phyloP scores from a whole-genome alignment of 257 asterid species.

The Plantago major region DNA sequence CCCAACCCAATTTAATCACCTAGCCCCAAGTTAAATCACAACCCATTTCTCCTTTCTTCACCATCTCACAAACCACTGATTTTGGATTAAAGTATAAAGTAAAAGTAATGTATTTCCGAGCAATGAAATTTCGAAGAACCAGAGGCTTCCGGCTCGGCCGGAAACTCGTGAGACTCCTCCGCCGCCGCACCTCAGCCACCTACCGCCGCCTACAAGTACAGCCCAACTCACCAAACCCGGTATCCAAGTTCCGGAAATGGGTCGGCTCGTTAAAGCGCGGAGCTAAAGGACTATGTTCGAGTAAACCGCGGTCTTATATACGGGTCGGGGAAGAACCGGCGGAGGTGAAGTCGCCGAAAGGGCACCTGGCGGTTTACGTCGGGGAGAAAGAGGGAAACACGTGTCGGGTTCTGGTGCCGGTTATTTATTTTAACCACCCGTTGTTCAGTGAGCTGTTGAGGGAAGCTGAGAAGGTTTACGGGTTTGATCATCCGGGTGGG shows the following conservation, averaged over 20 bases:
- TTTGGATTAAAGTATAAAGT: not conserved
- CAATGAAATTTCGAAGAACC: slow-evolving; percentile 4
- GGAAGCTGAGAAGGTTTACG: slow-evolving; percentile 55
- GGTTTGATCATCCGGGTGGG: slow-evolving; percentile 55
- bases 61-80: not conserved
- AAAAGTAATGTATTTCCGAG: no score
- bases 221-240: not conserved
- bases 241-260: slow-evolving; percentile 36
- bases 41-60: not conserved
- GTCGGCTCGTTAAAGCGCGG: slow-evolving; percentile 24
- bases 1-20: not conserved
- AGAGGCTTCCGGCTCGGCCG: slow-evolving; percentile 46
- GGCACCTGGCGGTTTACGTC: slow-evolving; percentile 67
- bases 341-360: slow-evolving; percentile 36
- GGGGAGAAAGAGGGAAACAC: slow-evolving; percentile 43
- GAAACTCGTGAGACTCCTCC: slow-evolving; percentile 34
- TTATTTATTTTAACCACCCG: slow-evolving; percentile 58
- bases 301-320: slow-evolving; percentile 25
- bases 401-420: slow-evolving; percentile 64
- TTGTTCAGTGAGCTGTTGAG: slow-evolving; percentile 47
- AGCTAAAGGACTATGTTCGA: slow-evolving; percentile 20
- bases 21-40: not conserved
- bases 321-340: slow-evolving; percentile 34
- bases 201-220: slow-evolving; percentile 18
- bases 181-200: slow-evolving; percentile 18